These are phyloP conservation scores for Anacardium occidentale DNA, from an alignment of 345 rosid genomes.

Conservation along the genomic window DNA sequence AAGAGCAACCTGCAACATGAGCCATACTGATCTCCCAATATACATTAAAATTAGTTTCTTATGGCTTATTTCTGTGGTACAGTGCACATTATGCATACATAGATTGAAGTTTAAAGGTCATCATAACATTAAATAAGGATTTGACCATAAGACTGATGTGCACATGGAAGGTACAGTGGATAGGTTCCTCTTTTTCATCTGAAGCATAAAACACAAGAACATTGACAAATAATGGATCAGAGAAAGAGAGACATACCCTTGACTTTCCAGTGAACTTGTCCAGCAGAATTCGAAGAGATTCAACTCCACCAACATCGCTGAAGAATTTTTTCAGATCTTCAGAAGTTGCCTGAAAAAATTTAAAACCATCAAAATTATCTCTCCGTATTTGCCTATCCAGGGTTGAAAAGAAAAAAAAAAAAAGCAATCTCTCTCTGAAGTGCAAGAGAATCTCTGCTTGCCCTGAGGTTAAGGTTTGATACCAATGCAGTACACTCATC, in stretches of 20 bases:
- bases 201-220: constrained; percentile 1
- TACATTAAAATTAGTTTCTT: too few species aligned
- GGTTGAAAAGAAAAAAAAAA: not conserved
- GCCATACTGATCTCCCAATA: too few species aligned
- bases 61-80: too few species aligned
- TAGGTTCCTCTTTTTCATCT: not conserved
- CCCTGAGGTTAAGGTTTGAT: constrained; percentile 68
- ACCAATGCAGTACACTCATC: constrained; percentile 88
- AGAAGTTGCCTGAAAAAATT: constrained; percentile 49
- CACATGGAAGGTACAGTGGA: not conserved
- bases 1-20: too few species aligned
- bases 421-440: not conserved
- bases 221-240: not conserved
- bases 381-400: not conserved
- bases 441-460: constrained; percentile 27
- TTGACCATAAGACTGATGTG: not conserved
- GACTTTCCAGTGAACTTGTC: constrained; percentile 85
- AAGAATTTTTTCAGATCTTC: constrained; percentile 72
- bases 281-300: constrained; percentile 62
- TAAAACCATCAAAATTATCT: not conserved
- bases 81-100: too few species aligned
- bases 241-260: constrained; percentile 52
- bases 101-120: too few species aligned
- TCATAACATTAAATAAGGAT: too few species aligned
- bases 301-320: constrained; percentile 72